These are phyloP conservation scores for Backusella luteola DNA, from an alignment of 192 early-diverging fungal species.

Conservation along the genomic window DNA sequence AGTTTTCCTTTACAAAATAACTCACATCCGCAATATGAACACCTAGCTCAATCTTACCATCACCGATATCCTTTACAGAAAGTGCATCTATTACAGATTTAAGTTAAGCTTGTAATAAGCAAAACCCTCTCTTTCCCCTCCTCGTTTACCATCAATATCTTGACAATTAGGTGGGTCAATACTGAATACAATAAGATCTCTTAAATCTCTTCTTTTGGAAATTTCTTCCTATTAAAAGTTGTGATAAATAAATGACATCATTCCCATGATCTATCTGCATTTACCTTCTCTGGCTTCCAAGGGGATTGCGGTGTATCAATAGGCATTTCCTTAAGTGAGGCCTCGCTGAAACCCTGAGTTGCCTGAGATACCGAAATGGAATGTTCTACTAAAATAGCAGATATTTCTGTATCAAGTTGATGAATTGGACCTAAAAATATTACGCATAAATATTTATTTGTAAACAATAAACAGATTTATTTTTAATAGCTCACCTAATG, in stretches of 20 bases:
- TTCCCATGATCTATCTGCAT: background rate
- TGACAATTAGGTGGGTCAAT: constrained; percentile 78
- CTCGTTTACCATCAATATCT: constrained; percentile 65
- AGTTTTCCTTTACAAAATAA: constrained; percentile 63
- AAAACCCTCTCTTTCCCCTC: too few species aligned
- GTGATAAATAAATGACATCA: background rate
- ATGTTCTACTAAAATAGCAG: constrained; percentile 74
- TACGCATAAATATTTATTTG: background rate
- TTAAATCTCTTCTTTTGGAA: constrained; percentile 38
- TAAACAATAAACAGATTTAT: background rate
- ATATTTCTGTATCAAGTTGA: constrained; percentile 70
- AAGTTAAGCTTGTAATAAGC: background rate
- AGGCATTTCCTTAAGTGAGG: constrained; percentile 67
- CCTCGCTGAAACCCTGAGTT: constrained; percentile 63
- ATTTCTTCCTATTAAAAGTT: constrained; percentile 36
- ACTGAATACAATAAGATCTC: constrained; percentile 38
- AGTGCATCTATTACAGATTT: constrained; percentile 51
- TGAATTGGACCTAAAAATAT: constrained; percentile 49
- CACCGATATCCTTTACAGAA: constrained; percentile 52
- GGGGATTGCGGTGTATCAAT: constrained; percentile 45
- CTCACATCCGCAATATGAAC: constrained; percentile 81
- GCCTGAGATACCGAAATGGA: constrained; percentile 74
- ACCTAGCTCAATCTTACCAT: constrained; percentile 61
- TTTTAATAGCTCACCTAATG: constrained; percentile 38
- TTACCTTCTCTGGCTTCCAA: constrained; percentile 50